Base-by-base conservation (phyloP, 2,329 filamentous ascomycete genomes). In the Aspergillus persii region DNA sequence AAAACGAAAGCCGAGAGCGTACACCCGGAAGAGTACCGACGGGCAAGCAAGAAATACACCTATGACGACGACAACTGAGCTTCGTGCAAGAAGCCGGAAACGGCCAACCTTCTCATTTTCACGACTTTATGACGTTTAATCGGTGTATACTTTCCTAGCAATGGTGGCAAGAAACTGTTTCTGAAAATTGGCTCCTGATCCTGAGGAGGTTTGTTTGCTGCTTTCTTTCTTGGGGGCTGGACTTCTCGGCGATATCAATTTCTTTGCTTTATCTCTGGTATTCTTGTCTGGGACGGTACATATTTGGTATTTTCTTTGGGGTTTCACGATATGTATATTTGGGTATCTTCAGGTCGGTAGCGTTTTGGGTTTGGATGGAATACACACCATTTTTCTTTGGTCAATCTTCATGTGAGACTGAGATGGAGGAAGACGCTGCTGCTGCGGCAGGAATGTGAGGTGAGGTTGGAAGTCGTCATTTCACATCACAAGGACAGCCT, bases 1-100 rank as follows among this genome's bases (percentile, higher is more conserved):
- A 79, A 79, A 66, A 59, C 70, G 47, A 78, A 77, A 68, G 76
- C 77, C 7, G 76, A 78, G 66, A 74, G 70, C 60, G 72, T 70
- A 31, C 71, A 79, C 59, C 76, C 76, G 31, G 76, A 79, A 6
- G 77, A 78, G 60, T 79, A 78, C 69, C 76, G 75, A 48, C 75
- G 76, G 63, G 74, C 76, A 51, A 58, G 69, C 62, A 77, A 73
- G 67, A 77, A 77, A 62, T 78, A 78, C 63, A 70, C 70, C 49
- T 76, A 70, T 57, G 73, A 71, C 44, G 70, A 72, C 47, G 70
- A 72, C 57, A 73, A 66, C 53, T 68, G 60, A 68, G 50, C 53
- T 51, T 12, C 8, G n/a, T 46, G 29, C 29, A 41, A n/a, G 39
- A 30, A 26, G 44, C 27, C 15, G 7, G 15, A 39, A 26, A 29